These are phyloP conservation scores for Monosporascus sp. DNA, from an alignment of 2,329 filamentous ascomycete species.

Conservation along the genomic window DNA sequence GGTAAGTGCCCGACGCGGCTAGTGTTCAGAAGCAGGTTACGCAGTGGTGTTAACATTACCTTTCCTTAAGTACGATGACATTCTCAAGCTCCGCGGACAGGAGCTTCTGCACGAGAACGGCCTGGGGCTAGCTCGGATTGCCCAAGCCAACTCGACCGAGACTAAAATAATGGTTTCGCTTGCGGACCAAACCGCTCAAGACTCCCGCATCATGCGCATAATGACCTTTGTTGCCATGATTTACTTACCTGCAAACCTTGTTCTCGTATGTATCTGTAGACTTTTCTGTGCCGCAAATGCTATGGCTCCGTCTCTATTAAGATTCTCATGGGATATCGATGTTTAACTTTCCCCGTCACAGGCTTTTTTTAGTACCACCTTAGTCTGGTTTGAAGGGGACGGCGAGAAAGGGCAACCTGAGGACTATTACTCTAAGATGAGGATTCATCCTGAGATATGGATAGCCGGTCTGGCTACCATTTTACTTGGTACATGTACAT, in stretches of 20 bases:
- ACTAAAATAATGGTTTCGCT: background rate
- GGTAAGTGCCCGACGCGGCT: background rate
- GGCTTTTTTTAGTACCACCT: constrained; percentile 1
- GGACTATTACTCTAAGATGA: background rate
- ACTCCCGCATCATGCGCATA: background rate
- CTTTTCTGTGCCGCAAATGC: too few relatives aligned
- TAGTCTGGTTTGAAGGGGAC: background rate
- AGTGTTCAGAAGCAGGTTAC: too few relatives aligned
- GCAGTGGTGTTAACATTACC: too few relatives aligned
- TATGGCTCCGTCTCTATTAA: too few relatives aligned
- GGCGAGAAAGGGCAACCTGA: background rate
- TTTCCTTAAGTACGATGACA: constrained; percentile 1
- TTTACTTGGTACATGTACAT: background rate
- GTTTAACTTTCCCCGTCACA: background rate
- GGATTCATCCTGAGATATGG: background rate
- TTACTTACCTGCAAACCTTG: constrained; percentile 1
- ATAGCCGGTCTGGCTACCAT: background rate
- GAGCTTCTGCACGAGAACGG: constrained; percentile 1
- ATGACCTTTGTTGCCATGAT: background rate
- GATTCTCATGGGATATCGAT: too few relatives aligned
- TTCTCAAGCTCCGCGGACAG: constrained; percentile 1
- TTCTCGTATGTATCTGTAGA: background rate
- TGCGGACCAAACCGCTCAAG: background rate
- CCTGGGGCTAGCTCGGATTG: background rate
- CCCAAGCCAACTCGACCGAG: background rate